Evolutionary conservation across 352 stramenopile genomes (phyloP), one percentile per base, ranked within the genome.

Genomic region (Pythium phragmitis): DNA sequence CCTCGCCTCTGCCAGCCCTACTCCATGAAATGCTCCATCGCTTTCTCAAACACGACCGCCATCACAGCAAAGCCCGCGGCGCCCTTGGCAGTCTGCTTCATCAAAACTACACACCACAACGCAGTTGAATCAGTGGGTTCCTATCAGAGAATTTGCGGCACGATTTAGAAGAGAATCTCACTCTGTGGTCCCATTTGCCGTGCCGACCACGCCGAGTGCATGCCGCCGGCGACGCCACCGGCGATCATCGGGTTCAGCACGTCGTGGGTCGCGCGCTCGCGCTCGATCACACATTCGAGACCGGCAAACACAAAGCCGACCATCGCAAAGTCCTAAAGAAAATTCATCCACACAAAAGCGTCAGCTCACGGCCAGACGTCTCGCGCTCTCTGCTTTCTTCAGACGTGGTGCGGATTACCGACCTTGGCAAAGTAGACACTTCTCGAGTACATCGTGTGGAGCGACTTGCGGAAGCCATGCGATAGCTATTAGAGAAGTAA

Each of bases 391-490:
- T 45, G 7, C 3, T 45, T 19, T n/a, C 12, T 19, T 45, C 39
- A 45, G 12, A n/a, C 7, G 36, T 14, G 36, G 13, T 41, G 36
- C 36, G 7, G 39, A n/a, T 1, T n/a, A 8, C 39, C 0, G 9
- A 78, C 86, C 78, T 90, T 92, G 68, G 85, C 85, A 54, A 93
- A 96, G 82, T 96, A 94, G 50, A 93, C 62, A 67, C 87, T 96
- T 63, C 87, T 85, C 51, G 79, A 68, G 67, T 89, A 94, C 28
- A 84, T 77, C 21, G 87, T 78, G 48, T 80, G 73, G 55, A 93
- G 81, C 19, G 85, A 92, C 74, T 93, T 93, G 64, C 82, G 75
- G 65, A 96, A 93, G 55, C 87, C 87, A 33, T 94, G 88, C 52
- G 84, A 89, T 7, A 96, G 87, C 80, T 95, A 49, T 36, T 30